Base-by-base conservation (phyloP, 192 early-diverging fungal species). In the Entomortierella parvispora region DNA sequence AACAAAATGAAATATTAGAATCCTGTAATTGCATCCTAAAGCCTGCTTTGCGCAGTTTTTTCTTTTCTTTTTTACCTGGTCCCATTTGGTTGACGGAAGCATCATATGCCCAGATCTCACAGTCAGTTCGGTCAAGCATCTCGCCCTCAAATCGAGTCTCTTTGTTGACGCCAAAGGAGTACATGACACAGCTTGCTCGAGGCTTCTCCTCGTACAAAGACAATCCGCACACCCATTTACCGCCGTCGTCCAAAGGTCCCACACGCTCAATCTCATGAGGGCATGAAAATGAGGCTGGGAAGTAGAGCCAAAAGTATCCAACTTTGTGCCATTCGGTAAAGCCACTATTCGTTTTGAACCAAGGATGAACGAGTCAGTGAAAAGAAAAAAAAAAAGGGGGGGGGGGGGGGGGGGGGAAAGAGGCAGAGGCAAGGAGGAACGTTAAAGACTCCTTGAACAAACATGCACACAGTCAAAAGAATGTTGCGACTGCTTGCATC, bases 241-340 rank as follows among this genome's bases (percentile, higher is more conserved):
- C 62, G 17, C 62, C 62, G 26, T 63, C 62, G 23, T 63, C 48
- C 33, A 52, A 25, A 4, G 46, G 62, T 10, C 63, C 63, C 22
- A 65, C 25, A 20, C 63, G 52, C 34, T 55, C 51, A 11, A 65
- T 25, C 6, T 65, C 63, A 33, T 29, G 40, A 43, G 63, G 63
- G 42, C 63, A 65, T 22, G 53, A 54, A 42, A 65, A 65, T 4
- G 63, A 49, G 18, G 63, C 49, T 5, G 51, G 63, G 40, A 65
- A 65, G 52, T 65, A 65, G 26, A 48, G 45, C 52, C 63, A 65
- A 40, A 40, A 40, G 37, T 40, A 40, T 9, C 7, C 37, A 12
- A 40, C 37, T 12, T 40, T 40, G 37, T 40, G 37, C 37, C 37
- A 40, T 40, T 40, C 37, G 37, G 7, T 40, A 12, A 40, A 40